Evolutionary conservation across 2,329 filamentous ascomycete species (phyloP), one percentile per base, ranked within the genome.

Genomic region (Podosphaera xanthii): DNA sequence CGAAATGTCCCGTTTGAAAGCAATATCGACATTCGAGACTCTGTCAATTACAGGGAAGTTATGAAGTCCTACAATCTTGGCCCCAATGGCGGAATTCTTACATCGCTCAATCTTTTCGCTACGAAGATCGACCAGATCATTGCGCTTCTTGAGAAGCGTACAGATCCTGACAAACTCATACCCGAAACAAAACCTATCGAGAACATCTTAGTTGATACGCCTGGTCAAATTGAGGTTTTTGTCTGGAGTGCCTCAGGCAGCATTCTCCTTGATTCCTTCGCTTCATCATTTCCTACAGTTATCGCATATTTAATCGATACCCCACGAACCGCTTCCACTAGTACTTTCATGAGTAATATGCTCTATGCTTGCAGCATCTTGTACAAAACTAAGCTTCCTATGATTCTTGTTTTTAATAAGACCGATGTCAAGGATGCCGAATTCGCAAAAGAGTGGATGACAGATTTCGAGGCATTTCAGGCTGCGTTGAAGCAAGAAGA

Each of bases 301-400:
- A 88, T 98, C 66, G 92, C 92, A 60, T 98, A 97, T 72, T 80
- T 98, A 61, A 95, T 98, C 71, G 92, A 98, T 72, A 98, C 92
- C 1, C 92, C 94, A 2, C 83, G 92, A 59, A 94, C 90, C 12
- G 82, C 86, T 42, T 94, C 88, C 46, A 97, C 92, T 0, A 90
- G 86, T 63, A 98, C 92, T 0, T 98, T 98, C 72, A 98, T 98
- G 92, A 94, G 87, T 70, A 98, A 98, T 73, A 98, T 98, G 92
- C 82, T 98, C 50, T 98, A 98, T 71, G 92, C 92, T 31, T 97
- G 92, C 76, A 94, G 87, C 61, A 98, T 98, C 63, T 79, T 98
- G 14, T 98, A 98, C 79, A 97, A 97, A 76, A 97, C 91, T 1
- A 95, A 94, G 70, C 77, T 98, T 0, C 92, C 92, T 33, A 98